Conservation (phyloP, 495 filamentous ascomycete genomes). For the Trichoderma orchidacearum region DNA sequence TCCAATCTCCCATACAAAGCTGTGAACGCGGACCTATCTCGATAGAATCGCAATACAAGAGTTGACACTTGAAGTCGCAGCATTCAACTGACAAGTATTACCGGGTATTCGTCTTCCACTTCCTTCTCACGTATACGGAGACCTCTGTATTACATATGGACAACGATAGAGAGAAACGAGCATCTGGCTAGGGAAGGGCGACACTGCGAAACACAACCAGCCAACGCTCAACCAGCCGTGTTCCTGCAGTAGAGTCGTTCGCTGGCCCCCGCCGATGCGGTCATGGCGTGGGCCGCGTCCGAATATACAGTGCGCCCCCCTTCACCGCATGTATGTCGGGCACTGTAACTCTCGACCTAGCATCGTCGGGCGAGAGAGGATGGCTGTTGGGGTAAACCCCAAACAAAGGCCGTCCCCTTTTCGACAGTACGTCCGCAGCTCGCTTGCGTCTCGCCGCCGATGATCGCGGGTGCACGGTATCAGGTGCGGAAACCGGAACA, state of each 20-base stretch:
- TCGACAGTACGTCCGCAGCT: background rate
- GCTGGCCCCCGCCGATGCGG: too few relatives aligned
- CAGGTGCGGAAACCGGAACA: background rate
- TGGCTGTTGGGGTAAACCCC: background rate
- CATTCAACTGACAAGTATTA: too few relatives aligned
- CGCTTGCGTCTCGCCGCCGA: background rate
- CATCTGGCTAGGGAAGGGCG: background rate
- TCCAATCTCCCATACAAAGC: too few relatives aligned
- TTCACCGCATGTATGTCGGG: background rate
- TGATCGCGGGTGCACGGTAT: background rate
- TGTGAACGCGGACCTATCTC: too few relatives aligned
- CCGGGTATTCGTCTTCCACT: too few relatives aligned
- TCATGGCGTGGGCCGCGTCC: background rate
- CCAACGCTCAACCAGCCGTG: background rate
- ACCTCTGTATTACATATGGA: too few relatives aligned
- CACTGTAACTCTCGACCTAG: background rate
- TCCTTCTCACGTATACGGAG: too few relatives aligned
- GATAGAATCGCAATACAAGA: too few relatives aligned
- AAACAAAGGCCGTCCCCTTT: background rate
- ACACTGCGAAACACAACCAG: background rate
- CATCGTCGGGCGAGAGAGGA: background rate
- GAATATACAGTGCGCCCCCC: background rate
- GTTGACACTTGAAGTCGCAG: too few relatives aligned
- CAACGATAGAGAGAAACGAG: background rate
- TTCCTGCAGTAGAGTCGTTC: background rate